These are phyloP conservation scores for Albugo candida DNA, from an alignment of 352 stramenopile species.

Conservation along the genomic window DNA sequence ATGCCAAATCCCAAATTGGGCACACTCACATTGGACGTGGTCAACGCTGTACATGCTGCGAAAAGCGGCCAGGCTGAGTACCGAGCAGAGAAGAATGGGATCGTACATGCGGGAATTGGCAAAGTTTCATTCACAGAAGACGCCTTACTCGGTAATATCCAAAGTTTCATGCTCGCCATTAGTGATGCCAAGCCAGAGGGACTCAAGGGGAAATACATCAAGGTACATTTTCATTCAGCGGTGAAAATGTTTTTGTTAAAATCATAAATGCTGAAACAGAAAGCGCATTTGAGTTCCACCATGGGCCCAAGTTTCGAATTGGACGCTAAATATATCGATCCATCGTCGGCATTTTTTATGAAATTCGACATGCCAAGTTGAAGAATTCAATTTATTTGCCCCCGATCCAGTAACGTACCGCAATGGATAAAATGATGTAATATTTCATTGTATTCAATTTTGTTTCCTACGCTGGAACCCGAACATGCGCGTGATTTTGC, in stretches of 20 bases:
- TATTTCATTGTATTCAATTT: too few species aligned
- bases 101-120: constrained; percentile 75
- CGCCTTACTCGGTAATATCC: constrained; percentile 82
- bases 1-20: constrained; percentile 97
- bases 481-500: constrained; percentile 18
- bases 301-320: constrained; percentile 65
- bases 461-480: too few species aligned
- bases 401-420: too few species aligned
- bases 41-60: constrained; percentile 55
- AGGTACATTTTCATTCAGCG: constrained; percentile 11
- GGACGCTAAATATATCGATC: constrained; percentile 72
- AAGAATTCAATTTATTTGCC: too few species aligned
- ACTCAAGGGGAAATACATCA: constrained; percentile 89
- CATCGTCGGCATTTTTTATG: constrained; percentile 68
- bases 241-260: too few species aligned
- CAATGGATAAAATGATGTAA: too few species aligned
- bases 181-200: constrained; percentile 81
- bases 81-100: constrained; percentile 79
- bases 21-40: constrained; percentile 86
- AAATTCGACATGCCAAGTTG: constrained; percentile 28
- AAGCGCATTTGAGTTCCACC: constrained; percentile 66
- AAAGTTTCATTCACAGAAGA: constrained; percentile 82
- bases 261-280: too few species aligned
- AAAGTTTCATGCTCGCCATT: constrained; percentile 83
- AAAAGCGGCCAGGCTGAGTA: constrained; percentile 77